phyloP scores from a whole-genome alignment of 805 yeast genomes.

The Nakazawaea pomicola region DNA sequence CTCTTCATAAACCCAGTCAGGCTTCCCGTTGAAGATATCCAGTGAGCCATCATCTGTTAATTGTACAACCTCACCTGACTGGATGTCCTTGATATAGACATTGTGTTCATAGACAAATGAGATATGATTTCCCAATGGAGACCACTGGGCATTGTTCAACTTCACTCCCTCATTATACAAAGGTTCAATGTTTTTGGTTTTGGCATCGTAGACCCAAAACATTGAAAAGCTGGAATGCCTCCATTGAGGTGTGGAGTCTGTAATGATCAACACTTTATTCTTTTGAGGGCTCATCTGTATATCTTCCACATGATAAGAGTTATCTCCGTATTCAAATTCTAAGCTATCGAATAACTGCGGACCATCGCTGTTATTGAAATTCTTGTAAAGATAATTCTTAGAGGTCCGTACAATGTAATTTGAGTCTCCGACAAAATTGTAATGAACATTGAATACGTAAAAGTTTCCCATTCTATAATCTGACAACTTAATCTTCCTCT shows the following conservation, averaged over 20 bases:
- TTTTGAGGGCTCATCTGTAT: constrained; percentile 40
- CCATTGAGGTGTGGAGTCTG: constrained; percentile 50
- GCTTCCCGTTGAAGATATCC: constrained; percentile 57
- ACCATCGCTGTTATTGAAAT: constrained; percentile 24
- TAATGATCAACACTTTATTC: constrained; percentile 46
- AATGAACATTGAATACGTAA: constrained; percentile 20
- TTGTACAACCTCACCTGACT: constrained; percentile 19
- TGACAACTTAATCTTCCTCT: constrained; percentile 20
- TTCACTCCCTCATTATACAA: constrained; percentile 16
- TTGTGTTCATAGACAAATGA: constrained; percentile 55
- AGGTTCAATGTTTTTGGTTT: constrained; percentile 26
- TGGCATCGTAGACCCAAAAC: constrained; percentile 59
- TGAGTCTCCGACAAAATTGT: constrained; percentile 22
- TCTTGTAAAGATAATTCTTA: constrained; percentile 16
- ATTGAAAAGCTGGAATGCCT: constrained; percentile 63
- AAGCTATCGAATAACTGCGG: constrained; percentile 25
- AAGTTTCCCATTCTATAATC: constrained; percentile 26
- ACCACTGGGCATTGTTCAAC: constrained; percentile 47
- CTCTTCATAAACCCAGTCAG: constrained; percentile 86
- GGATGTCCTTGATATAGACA: constrained; percentile 41
- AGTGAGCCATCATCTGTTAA: constrained; percentile 49
- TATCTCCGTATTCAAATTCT: constrained; percentile 37
- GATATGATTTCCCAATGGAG: constrained; percentile 52
- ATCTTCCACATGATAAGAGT: constrained; percentile 33
- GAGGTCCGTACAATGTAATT: constrained; percentile 19